phyloP scores from a whole-genome alignment of 208 protist genomes.

The Tritrichomonas musculus region DNA sequence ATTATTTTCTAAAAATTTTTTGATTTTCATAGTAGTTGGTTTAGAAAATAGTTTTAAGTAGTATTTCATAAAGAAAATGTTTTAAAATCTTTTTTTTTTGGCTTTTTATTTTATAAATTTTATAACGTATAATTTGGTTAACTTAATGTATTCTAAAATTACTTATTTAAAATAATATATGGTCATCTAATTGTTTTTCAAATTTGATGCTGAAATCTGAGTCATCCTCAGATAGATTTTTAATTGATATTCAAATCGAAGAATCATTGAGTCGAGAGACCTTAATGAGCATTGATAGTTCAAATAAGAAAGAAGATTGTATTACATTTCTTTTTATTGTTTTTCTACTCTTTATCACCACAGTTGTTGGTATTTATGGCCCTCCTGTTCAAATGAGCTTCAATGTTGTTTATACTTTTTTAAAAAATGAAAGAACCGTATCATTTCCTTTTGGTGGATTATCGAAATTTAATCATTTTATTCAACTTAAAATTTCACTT shows the following conservation, averaged over 20 bases:
- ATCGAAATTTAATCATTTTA: not conserved
- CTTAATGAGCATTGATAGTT: not conserved
- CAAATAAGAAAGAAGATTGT: not conserved
- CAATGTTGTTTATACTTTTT: not conserved
- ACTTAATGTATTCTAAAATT: no score
- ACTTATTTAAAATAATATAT: no score
- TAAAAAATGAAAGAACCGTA: not conserved
- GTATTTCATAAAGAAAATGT: no score
- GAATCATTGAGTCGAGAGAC: not conserved
- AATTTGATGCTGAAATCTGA: no score
- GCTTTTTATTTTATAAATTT: no score
- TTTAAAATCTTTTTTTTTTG: no score
- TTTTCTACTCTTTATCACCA: not conserved
- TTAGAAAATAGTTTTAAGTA: no score
- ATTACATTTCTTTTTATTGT: not conserved
- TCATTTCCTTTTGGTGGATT: not conserved
- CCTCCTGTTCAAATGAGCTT: not conserved
- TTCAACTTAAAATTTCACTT: not conserved
- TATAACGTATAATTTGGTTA: no score
- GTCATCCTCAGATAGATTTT: no score
- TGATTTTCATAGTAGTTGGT: no score
- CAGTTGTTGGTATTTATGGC: not conserved
- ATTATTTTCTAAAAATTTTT: no score
- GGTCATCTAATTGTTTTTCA: no score
- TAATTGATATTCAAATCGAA: constrained; percentile 31